Conservation (phyloP, 345 rosid species). For the Citrus maxima region DNA sequence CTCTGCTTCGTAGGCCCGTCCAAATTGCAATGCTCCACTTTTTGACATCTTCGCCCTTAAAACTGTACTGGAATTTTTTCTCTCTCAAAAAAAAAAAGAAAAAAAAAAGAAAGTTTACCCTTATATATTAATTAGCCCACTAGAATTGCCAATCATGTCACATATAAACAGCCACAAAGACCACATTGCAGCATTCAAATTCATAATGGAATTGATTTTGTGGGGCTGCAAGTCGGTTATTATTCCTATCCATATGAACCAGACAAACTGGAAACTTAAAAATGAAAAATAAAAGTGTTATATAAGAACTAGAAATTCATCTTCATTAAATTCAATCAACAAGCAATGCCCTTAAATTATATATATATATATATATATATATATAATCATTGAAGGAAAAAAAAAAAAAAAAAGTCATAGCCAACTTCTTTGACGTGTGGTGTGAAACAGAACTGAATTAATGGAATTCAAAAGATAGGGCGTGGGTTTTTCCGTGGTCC, state of each 20-base stretch:
- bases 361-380: too few relatives aligned
- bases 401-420: background rate
- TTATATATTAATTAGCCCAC: too few relatives aligned
- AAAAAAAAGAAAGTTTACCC: too few relatives aligned
- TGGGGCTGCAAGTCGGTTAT: background rate
- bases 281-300: background rate
- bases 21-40: too few relatives aligned
- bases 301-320: background rate
- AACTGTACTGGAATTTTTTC: too few relatives aligned
- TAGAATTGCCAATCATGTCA: too few relatives aligned
- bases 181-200: too few relatives aligned
- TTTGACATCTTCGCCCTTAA: too few relatives aligned
- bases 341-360: background rate
- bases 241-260: background rate
- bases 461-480: background rate
- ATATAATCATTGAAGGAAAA: too few relatives aligned
- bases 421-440: background rate
- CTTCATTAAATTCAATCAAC: background rate
- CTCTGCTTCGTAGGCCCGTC: too few relatives aligned
- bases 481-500: background rate
- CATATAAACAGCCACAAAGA: too few relatives aligned
- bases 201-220: constrained; percentile 4
- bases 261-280: background rate
- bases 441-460: background rate
- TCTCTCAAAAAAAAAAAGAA: too few relatives aligned